A percentile compares a stretch with the other conserved stretches of the same genome.
Conservation (phyloP, 352 stramenopile genomes). For the Globisporangium sylvaticum region DNA sequence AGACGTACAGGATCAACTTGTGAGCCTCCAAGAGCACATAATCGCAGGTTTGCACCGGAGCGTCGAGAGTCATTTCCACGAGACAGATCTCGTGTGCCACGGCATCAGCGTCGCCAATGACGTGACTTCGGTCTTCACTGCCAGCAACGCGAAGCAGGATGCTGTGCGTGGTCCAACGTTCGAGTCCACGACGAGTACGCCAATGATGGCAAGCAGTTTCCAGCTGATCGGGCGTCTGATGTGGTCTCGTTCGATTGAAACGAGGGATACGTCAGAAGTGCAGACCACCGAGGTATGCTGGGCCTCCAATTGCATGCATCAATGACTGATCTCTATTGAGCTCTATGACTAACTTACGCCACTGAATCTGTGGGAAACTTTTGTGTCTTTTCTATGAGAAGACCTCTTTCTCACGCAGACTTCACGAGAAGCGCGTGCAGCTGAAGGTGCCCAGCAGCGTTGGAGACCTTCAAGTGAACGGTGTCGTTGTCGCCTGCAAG, state of each 20-base stretch:
- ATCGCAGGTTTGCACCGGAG: not conserved
- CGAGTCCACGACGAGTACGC: constrained; percentile 10
- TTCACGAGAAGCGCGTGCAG: constrained; percentile 1
- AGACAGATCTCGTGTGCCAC: constrained; percentile 1
- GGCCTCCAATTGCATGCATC: not conserved
- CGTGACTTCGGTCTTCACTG: not conserved
- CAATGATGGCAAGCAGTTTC: not conserved
- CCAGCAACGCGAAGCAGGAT: constrained; percentile 2
- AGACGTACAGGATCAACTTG: not conserved
- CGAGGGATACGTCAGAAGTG: not conserved
- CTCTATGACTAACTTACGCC: not conserved
- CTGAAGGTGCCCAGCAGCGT: not conserved
- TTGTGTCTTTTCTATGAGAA: not conserved
- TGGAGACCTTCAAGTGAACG: not conserved
- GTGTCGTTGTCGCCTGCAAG: not conserved
- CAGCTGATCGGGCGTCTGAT: not conserved
- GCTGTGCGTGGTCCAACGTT: constrained; percentile 4
- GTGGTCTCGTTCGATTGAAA: constrained; percentile 2
- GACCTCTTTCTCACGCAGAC: not conserved
- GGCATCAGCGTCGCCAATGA: not conserved
- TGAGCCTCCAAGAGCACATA: not conserved
- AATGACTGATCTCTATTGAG: not conserved
- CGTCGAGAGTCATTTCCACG: not conserved
- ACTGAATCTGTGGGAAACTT: too few species aligned
- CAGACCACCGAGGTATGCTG: not conserved